Evolutionary conservation across 257 asterid genomes (phyloP).

Genomic region (Anisodus tanguticus): DNA sequence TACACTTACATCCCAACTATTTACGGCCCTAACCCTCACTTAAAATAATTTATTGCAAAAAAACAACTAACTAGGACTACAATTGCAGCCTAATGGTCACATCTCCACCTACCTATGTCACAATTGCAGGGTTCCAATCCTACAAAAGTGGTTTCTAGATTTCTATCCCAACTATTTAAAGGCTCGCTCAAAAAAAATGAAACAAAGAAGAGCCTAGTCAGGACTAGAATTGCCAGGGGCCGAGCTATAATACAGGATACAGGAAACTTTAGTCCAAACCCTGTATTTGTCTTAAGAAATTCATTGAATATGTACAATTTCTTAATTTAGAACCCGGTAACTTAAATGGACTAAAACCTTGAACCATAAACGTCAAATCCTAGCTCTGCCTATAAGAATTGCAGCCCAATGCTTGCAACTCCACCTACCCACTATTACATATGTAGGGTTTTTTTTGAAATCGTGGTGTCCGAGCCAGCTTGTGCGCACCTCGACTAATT

Average conservation of each 20-base stretch:
- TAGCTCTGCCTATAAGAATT: neutral
- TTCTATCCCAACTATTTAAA: neutral
- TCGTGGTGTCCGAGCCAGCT: too few relatives aligned
- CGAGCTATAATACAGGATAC: too few relatives aligned
- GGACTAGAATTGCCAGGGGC: too few relatives aligned
- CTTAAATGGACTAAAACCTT: too few relatives aligned
- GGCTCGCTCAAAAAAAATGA: neutral
- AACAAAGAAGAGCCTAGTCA: neutral
- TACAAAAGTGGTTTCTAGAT: neutral
- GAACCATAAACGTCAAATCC: too few relatives aligned
- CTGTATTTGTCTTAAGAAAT: too few relatives aligned
- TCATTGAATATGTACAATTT: too few relatives aligned
- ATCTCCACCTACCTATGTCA: neutral
- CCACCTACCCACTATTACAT: neutral
- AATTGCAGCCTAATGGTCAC: neutral
- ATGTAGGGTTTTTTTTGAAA: too few relatives aligned
- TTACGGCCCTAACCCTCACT: neutral
- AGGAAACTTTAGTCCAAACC: too few relatives aligned
- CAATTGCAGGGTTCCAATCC: neutral
- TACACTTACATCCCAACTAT: neutral
- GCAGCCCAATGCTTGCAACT: neutral
- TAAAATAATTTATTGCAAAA: neutral
- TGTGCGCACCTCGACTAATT: too few relatives aligned
- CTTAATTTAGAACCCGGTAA: too few relatives aligned
- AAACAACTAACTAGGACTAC: neutral